Base-by-base conservation (phyloP, 2,329 filamentous ascomycete species). In the Neofusicoccum cordaticola region DNA sequence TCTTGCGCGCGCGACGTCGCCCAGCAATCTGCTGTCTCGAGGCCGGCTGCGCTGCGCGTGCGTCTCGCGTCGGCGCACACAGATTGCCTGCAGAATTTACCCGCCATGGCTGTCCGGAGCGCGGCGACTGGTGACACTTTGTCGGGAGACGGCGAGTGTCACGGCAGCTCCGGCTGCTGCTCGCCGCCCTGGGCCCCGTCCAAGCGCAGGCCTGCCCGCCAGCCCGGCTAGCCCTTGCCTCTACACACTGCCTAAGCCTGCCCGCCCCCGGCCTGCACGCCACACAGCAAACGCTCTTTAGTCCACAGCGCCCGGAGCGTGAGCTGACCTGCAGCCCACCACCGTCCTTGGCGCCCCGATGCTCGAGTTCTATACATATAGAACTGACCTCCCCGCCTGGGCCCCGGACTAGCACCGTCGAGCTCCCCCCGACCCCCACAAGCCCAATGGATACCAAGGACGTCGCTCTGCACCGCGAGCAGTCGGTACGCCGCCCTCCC, bases 311-410 rank as follows among this genome's bases (percentile, higher is more conserved):
- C 27, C 17, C 19, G 47, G 47, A 37, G 13, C 52, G 39, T 60
- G 56, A 47, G 56, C 56, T 60, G 56, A 60, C 56, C 56, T 60
- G 56, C 56, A 60, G 56, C 56, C 56, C 56, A 58, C 56, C 56
- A 47, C 22, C 41, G 19, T 27, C 2, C 56, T 60, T 60, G 56
- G 56, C 56, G 27, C n/a, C 42, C 12, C 27, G 12, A 35, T 47
- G 41, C 42, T 8, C 3, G 27, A 31, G 4, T 15, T 31, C 27
- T 45, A 45, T 47, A 60, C 56, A 47, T 60, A 60, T 60, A 60
- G 45, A 12, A 31, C 31, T 9, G 17, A 19, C 15, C 4, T 35
- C n/a, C 41, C 15, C 56, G 11, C 41, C 56, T 15, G 39, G 1
- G n/a, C n/a, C 39, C 53, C 53, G n/a, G 39, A n/a, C 37, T 22